Evolutionary conservation across 2,329 filamentous ascomycete genomes (phyloP).

Genomic region (Colletotrichum horii): DNA sequence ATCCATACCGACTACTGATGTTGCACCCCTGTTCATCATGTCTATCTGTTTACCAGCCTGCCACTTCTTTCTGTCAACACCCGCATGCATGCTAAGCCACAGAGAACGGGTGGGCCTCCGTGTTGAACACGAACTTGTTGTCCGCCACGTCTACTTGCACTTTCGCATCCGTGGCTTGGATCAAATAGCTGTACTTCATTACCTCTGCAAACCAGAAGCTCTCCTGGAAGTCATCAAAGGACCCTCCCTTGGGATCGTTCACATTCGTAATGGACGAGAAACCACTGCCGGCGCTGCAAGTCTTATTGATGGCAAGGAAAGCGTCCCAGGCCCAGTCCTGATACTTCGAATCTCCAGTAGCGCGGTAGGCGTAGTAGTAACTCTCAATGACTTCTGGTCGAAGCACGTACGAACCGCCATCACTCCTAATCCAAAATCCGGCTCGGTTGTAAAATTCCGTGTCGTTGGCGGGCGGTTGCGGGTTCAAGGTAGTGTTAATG

Average conservation of each 20-base stretch:
- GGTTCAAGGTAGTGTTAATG: slow-evolving; percentile 43
- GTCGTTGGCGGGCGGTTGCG: slow-evolving; percentile 47
- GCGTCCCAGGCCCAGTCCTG: slow-evolving; percentile 86
- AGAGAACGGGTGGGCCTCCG: slow-evolving; percentile 51
- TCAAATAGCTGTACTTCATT: slow-evolving; percentile 82
- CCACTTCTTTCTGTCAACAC: not conserved
- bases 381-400: slow-evolving; percentile 84
- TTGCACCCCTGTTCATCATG: not conserved
- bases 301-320: slow-evolving; percentile 71
- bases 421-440: slow-evolving; percentile 72
- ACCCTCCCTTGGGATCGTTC: slow-evolving; percentile 65
- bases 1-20: not conserved
- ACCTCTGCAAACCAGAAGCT: slow-evolving; percentile 90
- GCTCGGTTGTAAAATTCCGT: slow-evolving; percentile 65
- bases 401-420: slow-evolving; percentile 65
- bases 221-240: slow-evolving; percentile 75
- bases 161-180: slow-evolving; percentile 64
- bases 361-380: slow-evolving; percentile 85
- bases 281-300: slow-evolving; percentile 67
- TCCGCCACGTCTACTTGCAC: slow-evolving; percentile 58
- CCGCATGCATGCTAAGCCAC: not conserved
- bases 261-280: slow-evolving; percentile 73
- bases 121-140: slow-evolving; percentile 54
- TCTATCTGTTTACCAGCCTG: not conserved
- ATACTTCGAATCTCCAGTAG: slow-evolving; percentile 77